Conservation (phyloP, 148 eudicot species). For the Persicaria maculosa region DNA sequence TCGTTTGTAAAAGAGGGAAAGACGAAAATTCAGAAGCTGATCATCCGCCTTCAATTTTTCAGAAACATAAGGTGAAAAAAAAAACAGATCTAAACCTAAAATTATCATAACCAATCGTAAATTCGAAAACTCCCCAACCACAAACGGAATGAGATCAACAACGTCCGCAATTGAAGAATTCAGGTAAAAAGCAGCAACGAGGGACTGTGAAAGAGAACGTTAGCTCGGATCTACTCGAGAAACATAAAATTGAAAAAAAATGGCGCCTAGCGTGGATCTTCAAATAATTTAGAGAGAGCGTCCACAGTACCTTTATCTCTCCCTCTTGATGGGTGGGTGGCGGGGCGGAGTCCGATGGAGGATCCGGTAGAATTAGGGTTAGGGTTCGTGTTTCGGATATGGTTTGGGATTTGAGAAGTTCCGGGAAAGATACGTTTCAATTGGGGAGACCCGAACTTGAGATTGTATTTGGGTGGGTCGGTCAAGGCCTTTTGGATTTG, state of each 20-base stretch:
- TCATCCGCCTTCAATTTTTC: background rate
- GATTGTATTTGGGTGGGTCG: background rate
- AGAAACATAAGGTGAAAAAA: background rate
- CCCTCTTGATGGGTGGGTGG: background rate
- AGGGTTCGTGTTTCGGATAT: slow-evolving; percentile 12
- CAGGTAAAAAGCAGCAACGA: background rate
- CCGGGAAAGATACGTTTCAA: background rate
- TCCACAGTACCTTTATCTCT: slow-evolving; percentile 10
- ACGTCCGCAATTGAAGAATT: background rate
- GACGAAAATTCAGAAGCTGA: background rate
- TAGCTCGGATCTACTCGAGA: background rate
- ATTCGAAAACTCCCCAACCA: background rate
- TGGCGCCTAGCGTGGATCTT: slow-evolving; percentile 6
- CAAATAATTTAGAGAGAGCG: slow-evolving; percentile 5
- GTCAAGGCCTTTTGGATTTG: background rate
- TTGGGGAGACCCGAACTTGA: slow-evolving; percentile 1
- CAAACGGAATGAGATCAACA: background rate
- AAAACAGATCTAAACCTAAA: background rate
- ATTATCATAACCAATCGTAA: background rate
- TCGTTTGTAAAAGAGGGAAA: background rate
- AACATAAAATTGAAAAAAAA: background rate
- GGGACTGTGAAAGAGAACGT: slow-evolving; percentile 6
- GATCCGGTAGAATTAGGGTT: slow-evolving; percentile 12
- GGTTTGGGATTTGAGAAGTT: slow-evolving; percentile 4
- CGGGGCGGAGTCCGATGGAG: slow-evolving; percentile 12